Percentiles rank a stretch among this genome's conserved stretches.
These are phyloP conservation scores for Coniochaeta hoffmannii DNA, from an alignment of 2,329 filamentous ascomycete genomes.

Conservation along the genomic window DNA sequence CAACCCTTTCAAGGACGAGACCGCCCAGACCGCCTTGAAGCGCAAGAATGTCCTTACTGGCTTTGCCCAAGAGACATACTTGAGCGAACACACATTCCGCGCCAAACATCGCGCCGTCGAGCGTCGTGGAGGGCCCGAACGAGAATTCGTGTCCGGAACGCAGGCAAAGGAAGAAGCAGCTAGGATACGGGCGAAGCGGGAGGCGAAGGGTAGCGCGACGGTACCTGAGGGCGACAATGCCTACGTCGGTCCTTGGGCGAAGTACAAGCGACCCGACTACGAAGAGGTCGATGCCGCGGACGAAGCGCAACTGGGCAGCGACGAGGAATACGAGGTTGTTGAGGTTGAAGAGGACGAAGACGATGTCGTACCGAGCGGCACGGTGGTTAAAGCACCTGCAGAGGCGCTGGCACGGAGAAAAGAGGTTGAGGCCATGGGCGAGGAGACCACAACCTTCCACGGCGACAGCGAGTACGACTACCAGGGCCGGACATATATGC, in stretches of 20 bases:
- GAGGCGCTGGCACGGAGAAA: conserved; percentile 47
- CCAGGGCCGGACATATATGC: conserved; percentile 95
- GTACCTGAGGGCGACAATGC: conserved; percentile 80
- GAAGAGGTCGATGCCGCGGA: conserved; percentile 65
- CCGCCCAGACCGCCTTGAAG: conserved; percentile 46
- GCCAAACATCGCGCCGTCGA: conserved; percentile 80
- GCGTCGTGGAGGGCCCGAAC: conserved; percentile 50
- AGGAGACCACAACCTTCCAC: conserved; percentile 83
- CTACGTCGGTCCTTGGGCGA: conserved; percentile 94
- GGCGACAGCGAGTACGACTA: conserved; percentile 82
- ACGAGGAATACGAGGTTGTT: conserved; percentile 71
- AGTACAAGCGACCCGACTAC: conserved; percentile 65
- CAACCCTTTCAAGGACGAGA: conserved; percentile 66
- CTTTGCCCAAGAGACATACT: conserved; percentile 75
- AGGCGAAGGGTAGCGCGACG: conserved; percentile 76
- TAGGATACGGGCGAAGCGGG: conserved; percentile 63
- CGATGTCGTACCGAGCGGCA: conserved; percentile 57
- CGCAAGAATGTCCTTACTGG: conserved; percentile 81
- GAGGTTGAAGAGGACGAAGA: conserved; percentile 68
- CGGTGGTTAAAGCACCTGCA: conserved; percentile 49
- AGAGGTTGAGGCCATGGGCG: conserved; percentile 51
- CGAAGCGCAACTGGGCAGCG: conserved; percentile 66
- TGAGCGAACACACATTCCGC: conserved; percentile 87
- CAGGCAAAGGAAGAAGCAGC: conserved; percentile 65
- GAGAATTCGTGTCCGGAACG: conserved; percentile 45